Evolutionary conservation across 2,329 filamentous ascomycete species (phyloP).

Genomic region (Nemania sp.): DNA sequence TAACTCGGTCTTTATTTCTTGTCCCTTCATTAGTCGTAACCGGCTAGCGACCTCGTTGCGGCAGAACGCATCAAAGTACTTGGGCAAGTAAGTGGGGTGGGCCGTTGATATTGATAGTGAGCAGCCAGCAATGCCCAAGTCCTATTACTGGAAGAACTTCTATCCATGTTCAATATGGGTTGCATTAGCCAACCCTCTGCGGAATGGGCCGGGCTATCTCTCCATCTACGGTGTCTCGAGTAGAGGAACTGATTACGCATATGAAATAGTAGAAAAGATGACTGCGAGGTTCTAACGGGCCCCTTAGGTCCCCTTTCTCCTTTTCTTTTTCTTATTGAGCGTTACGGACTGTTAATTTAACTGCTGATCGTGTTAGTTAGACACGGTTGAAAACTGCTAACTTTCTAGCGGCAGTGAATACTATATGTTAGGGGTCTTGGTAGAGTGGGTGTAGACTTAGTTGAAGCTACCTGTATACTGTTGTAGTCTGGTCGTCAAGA

Average conservation of each 20-base stretch:
- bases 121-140: constrained; percentile 11
- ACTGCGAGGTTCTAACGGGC: constrained; percentile 8
- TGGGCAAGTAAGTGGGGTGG: constrained; percentile 26
- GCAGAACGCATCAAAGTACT: constrained; percentile 30
- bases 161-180: constrained; percentile 15
- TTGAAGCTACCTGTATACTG: background rate
- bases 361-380: background rate
- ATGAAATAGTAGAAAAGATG: background rate
- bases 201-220: constrained; percentile 22
- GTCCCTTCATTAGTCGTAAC: constrained; percentile 17
- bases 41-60: constrained; percentile 36
- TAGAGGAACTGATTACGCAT: constrained; percentile 10
- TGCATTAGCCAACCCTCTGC: constrained; percentile 19
- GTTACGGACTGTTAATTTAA: constrained; percentile 2
- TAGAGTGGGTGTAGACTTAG: background rate
- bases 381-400: constrained; percentile 1
- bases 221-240: constrained; percentile 18
- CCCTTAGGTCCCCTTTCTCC: background rate
- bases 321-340: background rate
- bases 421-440: background rate
- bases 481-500: background rate
- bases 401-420: background rate
- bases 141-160: constrained; percentile 10
- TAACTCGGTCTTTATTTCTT: constrained; percentile 4
- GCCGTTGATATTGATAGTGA: constrained; percentile 19